phyloP scores from a whole-genome alignment of 805 yeast species.

The Kuraishia piskuri region DNA sequence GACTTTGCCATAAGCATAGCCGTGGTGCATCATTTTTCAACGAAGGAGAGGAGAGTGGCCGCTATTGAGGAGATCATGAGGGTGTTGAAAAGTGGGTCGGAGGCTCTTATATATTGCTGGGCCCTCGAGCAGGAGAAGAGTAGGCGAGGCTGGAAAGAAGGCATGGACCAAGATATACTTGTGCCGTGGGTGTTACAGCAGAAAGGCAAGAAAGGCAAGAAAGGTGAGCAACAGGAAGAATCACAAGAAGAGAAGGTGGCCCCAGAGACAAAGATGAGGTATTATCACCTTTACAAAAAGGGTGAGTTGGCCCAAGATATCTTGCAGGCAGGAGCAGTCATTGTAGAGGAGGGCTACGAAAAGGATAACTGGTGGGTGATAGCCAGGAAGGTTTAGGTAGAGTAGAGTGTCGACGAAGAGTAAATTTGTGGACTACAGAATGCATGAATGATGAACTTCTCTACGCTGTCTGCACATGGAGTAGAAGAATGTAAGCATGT shows the following conservation, averaged over 20 bases:
- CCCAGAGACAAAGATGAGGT: conserved; percentile 50
- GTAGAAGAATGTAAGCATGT: neutral
- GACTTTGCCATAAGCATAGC: conserved; percentile 93
- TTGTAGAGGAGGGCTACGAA: conserved; percentile 77
- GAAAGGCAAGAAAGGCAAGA: conserved; percentile 21
- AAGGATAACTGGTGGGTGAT: conserved; percentile 91
- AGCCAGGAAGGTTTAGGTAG: conserved; percentile 21
- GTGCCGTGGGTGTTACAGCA: conserved; percentile 85
- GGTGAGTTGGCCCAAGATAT: conserved; percentile 81
- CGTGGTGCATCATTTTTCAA: conserved; percentile 93
- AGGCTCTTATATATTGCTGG: conserved; percentile 87
- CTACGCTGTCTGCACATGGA: no score
- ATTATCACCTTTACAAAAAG: conserved; percentile 75
- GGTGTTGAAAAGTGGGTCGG: conserved; percentile 47
- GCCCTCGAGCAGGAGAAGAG: conserved; percentile 88
- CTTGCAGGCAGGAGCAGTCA: conserved; percentile 55
- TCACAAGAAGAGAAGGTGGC: conserved; percentile 16
- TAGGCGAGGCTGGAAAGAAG: conserved; percentile 84
- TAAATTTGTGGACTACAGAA: no score
- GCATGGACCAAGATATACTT: conserved; percentile 86
- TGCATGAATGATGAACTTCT: conserved; percentile 1
- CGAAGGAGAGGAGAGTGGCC: conserved; percentile 63
- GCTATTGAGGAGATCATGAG: conserved; percentile 67
- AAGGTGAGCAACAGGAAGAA: conserved; percentile 10
- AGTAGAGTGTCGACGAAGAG: no score